phyloP scores from a whole-genome alignment of 2,329 filamentous ascomycete species.

The Monosporascus sp. region DNA sequence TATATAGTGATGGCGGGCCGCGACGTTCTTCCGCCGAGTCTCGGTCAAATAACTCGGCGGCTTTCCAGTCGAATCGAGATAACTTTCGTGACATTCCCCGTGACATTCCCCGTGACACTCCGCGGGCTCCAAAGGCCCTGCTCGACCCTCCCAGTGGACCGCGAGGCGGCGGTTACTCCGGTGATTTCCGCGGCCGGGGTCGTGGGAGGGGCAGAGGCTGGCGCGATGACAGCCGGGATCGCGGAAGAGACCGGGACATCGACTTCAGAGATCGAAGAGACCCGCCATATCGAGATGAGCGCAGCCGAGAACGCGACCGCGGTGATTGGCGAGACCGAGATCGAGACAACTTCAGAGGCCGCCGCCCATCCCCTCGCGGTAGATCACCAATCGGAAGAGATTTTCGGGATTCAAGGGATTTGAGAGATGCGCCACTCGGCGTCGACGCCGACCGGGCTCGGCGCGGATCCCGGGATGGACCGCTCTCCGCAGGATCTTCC shows the following conservation, averaged over 20 bases:
- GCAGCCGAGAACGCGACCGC: constrained; percentile 52
- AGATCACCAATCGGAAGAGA: constrained; percentile 62
- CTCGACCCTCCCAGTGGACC: constrained; percentile 65
- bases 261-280: constrained; percentile 54
- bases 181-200: constrained; percentile 59
- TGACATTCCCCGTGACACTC: constrained; percentile 58
- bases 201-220: constrained; percentile 51
- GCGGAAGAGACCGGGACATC: constrained; percentile 53
- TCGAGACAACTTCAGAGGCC: constrained; percentile 48
- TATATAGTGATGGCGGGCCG: constrained; percentile 60
- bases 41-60: constrained; percentile 48
- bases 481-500: constrained; percentile 64
- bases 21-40: constrained; percentile 60
- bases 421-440: constrained; percentile 50
- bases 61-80: constrained; percentile 58
- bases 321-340: constrained; percentile 47
- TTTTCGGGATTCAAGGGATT: constrained; percentile 52
- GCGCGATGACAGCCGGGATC: constrained; percentile 58
- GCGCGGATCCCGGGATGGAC: constrained; percentile 66
- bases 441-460: constrained; percentile 63
- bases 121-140: constrained; percentile 74
- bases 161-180: constrained; percentile 59
- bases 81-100: constrained; percentile 44
- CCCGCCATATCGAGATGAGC: constrained; percentile 49
- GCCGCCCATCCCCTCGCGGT: constrained; percentile 55